phyloP scores from a whole-genome alignment of 192 early-diverging fungal species.

The Geranomyces michiganensis region DNA sequence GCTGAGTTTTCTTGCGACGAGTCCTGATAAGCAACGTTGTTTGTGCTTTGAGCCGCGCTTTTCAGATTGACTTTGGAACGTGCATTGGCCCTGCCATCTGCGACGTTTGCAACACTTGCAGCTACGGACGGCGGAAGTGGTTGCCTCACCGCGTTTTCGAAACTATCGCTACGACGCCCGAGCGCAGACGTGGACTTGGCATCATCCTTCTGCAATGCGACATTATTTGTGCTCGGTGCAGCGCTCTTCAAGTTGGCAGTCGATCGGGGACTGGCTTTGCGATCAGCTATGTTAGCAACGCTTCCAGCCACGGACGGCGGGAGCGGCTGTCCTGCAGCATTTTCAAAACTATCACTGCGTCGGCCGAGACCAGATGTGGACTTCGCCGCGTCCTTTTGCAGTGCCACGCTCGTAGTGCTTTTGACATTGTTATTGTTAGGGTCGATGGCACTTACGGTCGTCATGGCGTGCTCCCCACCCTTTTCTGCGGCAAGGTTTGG shows the following conservation, averaged over 20 bases:
- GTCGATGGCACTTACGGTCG: no score
- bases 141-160: neutral
- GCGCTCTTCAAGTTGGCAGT: neutral
- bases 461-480: no score
- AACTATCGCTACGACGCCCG: neutral
- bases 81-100: neutral
- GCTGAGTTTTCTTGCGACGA: neutral
- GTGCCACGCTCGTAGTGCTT: neutral
- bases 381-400: neutral
- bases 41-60: no score
- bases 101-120: slow-evolving; percentile 11
- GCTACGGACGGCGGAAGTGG: slow-evolving; percentile 18
- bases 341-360: neutral
- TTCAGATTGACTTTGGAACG: neutral
- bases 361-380: neutral
- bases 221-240: no score
- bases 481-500: no score
- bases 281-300: neutral
- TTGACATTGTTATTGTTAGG: neutral
- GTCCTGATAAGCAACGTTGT: no score
- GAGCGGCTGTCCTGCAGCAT: neutral
- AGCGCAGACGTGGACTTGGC: neutral
- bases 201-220: neutral
- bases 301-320: neutral
- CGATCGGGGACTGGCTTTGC: neutral